phyloP scores from a whole-genome alignment of 177 flowering plant species.

The Vitis hybrid region DNA sequence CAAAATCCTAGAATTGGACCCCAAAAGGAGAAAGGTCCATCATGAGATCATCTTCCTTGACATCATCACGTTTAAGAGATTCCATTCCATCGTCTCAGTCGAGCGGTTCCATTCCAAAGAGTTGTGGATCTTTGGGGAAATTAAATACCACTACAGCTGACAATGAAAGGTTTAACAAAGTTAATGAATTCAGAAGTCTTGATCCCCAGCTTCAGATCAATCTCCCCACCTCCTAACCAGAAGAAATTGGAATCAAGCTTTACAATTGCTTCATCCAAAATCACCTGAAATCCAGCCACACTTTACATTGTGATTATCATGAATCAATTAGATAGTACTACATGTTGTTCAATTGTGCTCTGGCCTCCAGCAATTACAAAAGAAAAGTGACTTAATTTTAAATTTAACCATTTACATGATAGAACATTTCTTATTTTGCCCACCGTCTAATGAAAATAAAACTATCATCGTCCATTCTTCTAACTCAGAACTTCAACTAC shows the following conservation, averaged over 20 bases:
- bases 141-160: conserved; percentile 41
- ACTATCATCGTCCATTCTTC: no score
- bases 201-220: conserved; percentile 86
- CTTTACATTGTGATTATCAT: neutral
- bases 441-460: no score
- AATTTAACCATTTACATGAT: no score
- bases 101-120: neutral
- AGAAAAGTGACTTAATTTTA: no score
- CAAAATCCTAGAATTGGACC: no score
- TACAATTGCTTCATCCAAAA: conserved; percentile 89
- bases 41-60: no score
- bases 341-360: no score
- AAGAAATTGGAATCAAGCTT: conserved; percentile 85
- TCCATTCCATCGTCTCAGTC: neutral
- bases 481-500: no score
- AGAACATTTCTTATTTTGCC: no score
- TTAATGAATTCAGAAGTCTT: conserved; percentile 75
- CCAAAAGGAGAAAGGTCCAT: no score
- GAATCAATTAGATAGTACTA: neutral
- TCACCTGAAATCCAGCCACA: conserved; percentile 61
- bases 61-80: no score
- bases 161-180: conserved; percentile 70
- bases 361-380: no score
- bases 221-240: conserved; percentile 98
- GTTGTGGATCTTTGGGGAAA: neutral